Evolutionary conservation across 805 yeast species (phyloP), one percentile per base, ranked within the genome.

Genomic region (Komagataella mondaviorum): DNA sequence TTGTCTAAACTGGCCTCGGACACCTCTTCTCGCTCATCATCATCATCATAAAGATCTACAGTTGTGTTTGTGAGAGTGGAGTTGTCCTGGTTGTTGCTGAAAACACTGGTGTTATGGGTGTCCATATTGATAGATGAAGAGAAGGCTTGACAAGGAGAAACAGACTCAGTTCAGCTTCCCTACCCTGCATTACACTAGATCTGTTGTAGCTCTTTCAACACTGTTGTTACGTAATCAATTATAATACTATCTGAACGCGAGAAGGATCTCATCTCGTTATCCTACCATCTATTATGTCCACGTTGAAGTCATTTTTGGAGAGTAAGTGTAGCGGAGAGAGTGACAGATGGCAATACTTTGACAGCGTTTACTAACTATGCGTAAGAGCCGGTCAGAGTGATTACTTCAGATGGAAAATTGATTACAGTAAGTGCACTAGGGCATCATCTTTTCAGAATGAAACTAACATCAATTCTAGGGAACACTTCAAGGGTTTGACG

Each of bases 401-500:
- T 81, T 47, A 78, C 83, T 2, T 69, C 80, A 6, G 83, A 78
- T 55, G 85, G 83, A 8, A 66, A 77, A 49, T 68, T 73, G 50
- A 69, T 76, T 46, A 60, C 70, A 44, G 59, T 56, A 49, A 49
- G 59, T 56, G 16, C n/a, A 6, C 6, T 39, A 3, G 23, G 8
- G 18, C 12, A 3, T 4, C 2, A 39, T 16, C 16, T 20, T 1
- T 46, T 45, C 10, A 24, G 20, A 24, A 44, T 10, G 10, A 17
- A 48, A 50, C 52, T 52, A 46, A 47, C 53, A 6, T 12, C 58
- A 43, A n/a, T 39, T 10, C 3, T 18, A 55, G 58, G 83, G 80
- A 4, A 66, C 58, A 18, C 58, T 78, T 16, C 75, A 72, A 56
- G 88, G 90, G 6, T 83, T 70, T 57, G 91, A 85, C 61, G 77